Evolutionary conservation across 202 grass and related monocot genomes (phyloP).

Genomic region (Schoenoplectus triqueter): DNA sequence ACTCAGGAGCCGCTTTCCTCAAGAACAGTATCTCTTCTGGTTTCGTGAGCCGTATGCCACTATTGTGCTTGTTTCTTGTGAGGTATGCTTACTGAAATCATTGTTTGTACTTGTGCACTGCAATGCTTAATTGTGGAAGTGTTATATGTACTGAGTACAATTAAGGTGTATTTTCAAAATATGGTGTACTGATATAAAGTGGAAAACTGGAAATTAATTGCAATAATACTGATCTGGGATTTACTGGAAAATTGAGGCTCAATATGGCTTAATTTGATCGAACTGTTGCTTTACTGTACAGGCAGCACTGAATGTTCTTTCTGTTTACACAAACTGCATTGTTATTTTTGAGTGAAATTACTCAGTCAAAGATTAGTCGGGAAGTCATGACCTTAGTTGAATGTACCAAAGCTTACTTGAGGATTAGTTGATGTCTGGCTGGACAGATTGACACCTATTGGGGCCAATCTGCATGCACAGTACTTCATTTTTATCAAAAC

Average conservation of each 20-base stretch:
- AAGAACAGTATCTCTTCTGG: conserved; percentile 97
- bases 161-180: background rate
- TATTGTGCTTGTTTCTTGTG: conserved; percentile 89
- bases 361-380: background rate
- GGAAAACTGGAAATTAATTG: background rate
- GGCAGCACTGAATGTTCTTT: background rate
- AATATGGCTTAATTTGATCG: background rate
- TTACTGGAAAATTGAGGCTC: background rate
- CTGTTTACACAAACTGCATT: background rate
- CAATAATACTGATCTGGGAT: background rate
- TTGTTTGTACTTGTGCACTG: conserved; percentile 20
- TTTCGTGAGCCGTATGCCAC: conserved; percentile 93
- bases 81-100: conserved; percentile 50
- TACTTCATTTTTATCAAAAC: background rate
- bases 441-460: background rate
- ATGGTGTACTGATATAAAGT: background rate
- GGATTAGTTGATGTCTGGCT: background rate
- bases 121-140: conserved; percentile 19
- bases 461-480: background rate
- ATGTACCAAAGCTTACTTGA: background rate
- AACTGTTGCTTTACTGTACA: background rate
- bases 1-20: conserved; percentile 83
- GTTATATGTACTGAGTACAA: background rate
- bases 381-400: background rate
- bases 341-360: background rate